Evolutionary conservation across 306 rosid genomes (phyloP), one percentile per base, ranked within the genome.

Genomic region (Corylus americana): DNA sequence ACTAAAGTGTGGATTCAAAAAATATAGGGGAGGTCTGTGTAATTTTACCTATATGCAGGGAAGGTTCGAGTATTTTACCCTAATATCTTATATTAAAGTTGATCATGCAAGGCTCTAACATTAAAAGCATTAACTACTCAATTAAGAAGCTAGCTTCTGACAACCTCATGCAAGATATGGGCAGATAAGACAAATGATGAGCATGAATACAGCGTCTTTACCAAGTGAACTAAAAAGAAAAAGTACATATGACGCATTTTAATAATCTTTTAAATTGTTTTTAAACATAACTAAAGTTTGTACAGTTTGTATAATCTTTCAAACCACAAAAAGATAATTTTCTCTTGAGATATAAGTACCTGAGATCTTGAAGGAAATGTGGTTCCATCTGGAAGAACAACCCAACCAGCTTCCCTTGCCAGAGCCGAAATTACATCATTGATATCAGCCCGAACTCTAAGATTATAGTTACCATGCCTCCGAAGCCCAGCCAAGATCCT

Each of bases 341-440:
- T 51, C 55, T 61, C 63, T 42, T 55, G 80, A 75, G 53, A 74
- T 35, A 55, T 16, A 81, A 80, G 45, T 84, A 92, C 98, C 99
- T 95, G 99, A 79, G 97, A 89, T 78, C 87, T 91, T 71, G 97
- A 87, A 77, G 97, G 99, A 83, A 90, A 87, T 48, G 97, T 89
- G 77, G 99, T 95, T 74, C 99, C 99, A 83, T 95, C 98, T 0
- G 99, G 99, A 85, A 95, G 99, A 84, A 95, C 99, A 79, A 88
- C 91, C 99, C 99, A 95, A 29, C 99, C 98, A 79, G 98, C 99
- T 90, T 93, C 99, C 84, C 94, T 87, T 63, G 98, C 99, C 71
- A 95, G 85, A 74, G 99, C 98, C 44, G 91, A 91, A 82, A 95
- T 93, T 39, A 93, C 99, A 81, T 95, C 96, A 82, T 95, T 95